phyloP scores from a whole-genome alignment of 371 early-diverging fungal genomes.

The Syncephalastrum sp. region DNA sequence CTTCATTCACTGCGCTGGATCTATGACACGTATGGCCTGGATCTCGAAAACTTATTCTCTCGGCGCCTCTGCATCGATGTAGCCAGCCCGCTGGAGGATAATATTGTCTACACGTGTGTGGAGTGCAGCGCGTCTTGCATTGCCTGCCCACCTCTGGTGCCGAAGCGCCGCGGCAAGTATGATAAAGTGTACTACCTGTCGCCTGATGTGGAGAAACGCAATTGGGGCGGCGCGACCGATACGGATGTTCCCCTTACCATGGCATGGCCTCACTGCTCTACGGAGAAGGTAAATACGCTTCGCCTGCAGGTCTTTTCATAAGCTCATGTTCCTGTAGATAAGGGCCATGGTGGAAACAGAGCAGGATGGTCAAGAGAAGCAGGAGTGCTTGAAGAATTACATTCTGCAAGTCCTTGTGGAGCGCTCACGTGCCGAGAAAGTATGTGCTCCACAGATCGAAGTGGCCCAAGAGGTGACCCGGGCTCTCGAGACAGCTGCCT shows the following conservation, averaged over 20 bases:
- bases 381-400: no score
- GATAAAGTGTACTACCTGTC: conserved; percentile 19
- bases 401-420: no score
- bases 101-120: conserved; percentile 17
- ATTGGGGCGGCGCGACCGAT: conserved; percentile 24
- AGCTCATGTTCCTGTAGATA: no score
- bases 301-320: no score
- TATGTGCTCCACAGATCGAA: no score
- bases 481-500: no score
- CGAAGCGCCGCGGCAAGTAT: neutral
- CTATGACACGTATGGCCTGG: conserved; percentile 7
- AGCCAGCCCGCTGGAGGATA: neutral
- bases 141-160: conserved; percentile 8
- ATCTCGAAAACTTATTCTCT: conserved; percentile 17
- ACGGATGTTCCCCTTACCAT: conserved; percentile 4
- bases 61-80: conserved; percentile 7
- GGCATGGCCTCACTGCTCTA: no score
- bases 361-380: no score
- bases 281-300: no score
- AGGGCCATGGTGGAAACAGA: no score
- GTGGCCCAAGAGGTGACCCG: no score
- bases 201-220: conserved; percentile 15
- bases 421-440: no score
- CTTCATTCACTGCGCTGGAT: conserved; percentile 3
- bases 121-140: conserved; percentile 11